Evolutionary conservation across 176 grass and related monocot species (phyloP).

Genomic region (Melocanna baccifera): DNA sequence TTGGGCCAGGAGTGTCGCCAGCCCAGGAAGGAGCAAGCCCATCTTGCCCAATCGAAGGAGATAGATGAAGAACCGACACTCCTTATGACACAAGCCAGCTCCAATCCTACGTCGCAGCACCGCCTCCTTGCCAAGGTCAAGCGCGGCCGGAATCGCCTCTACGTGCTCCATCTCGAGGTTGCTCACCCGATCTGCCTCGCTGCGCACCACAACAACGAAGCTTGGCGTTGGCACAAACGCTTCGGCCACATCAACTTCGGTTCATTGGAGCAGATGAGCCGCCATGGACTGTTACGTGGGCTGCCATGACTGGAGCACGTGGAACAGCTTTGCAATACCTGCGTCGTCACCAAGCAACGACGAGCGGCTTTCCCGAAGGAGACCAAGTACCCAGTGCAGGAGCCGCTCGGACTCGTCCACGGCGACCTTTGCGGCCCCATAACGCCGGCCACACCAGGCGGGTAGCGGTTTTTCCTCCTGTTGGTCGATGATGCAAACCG

Average conservation of each 20-base stretch:
- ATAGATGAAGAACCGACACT: neutral
- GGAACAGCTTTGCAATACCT: neutral
- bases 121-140: neutral
- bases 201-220: rapidly evolving
- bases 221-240: neutral
- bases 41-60: neutral
- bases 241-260: neutral
- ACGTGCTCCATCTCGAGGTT: rapidly evolving
- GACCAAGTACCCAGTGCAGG: neutral
- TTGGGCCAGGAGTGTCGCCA: neutral
- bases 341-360: neutral
- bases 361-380: rapidly evolving
- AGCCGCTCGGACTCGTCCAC: neutral
- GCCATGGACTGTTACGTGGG: neutral
- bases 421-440: neutral
- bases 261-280: neutral
- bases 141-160: neutral
- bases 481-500: neutral
- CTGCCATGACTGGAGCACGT: neutral
- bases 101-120: no score
- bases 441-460: neutral
- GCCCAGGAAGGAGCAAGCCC: neutral
- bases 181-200: neutral
- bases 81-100: neutral
- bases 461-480: neutral